Evolutionary conservation across 108 stramenopile species (phyloP).

Genomic region (Seminavis robusta): DNA sequence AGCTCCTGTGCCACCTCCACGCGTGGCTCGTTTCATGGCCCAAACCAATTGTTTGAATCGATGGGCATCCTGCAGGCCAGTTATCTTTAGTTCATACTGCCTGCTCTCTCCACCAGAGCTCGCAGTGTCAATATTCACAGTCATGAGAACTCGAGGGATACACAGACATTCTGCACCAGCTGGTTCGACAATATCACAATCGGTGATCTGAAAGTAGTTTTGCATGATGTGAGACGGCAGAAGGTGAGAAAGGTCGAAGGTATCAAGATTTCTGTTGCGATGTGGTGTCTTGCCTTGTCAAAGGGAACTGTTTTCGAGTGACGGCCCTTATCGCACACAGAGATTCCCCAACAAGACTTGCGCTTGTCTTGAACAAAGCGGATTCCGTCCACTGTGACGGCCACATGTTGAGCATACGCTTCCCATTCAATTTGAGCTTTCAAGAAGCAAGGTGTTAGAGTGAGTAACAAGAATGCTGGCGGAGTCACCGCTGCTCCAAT

Average conservation of each 20-base stretch:
- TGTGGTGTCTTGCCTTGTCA: too few species aligned
- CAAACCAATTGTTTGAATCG: constrained; percentile 34
- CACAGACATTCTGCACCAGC: constrained; percentile 10
- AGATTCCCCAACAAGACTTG: constrained; percentile 19
- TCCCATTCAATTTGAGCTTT: constrained; percentile 14
- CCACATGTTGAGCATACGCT: constrained; percentile 32
- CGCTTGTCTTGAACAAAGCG: constrained; percentile 24
- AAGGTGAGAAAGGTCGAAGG: too few species aligned
- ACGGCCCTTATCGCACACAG: constrained; percentile 19
- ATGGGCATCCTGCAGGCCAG: constrained; percentile 26
- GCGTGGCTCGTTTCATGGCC: constrained; percentile 43
- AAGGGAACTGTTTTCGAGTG: constrained; percentile 32
- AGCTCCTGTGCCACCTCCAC: too few species aligned
- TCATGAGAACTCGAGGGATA: constrained; percentile 5
- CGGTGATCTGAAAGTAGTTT: too few species aligned
- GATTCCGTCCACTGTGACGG: constrained; percentile 46
- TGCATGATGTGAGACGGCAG: too few species aligned
- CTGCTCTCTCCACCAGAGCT: constrained; percentile 3
- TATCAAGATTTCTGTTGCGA: too few species aligned
- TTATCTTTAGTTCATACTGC: constrained; percentile 21
- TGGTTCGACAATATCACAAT: constrained; percentile 38
- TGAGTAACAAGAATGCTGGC: too few species aligned
- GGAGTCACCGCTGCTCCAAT: too few species aligned
- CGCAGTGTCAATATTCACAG: constrained; percentile 38
- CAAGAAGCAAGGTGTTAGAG: constrained; percentile 11